These are phyloP conservation scores for Corchorus olitorius DNA, from an alignment of 345 rosid genomes.

Conservation along the genomic window DNA sequence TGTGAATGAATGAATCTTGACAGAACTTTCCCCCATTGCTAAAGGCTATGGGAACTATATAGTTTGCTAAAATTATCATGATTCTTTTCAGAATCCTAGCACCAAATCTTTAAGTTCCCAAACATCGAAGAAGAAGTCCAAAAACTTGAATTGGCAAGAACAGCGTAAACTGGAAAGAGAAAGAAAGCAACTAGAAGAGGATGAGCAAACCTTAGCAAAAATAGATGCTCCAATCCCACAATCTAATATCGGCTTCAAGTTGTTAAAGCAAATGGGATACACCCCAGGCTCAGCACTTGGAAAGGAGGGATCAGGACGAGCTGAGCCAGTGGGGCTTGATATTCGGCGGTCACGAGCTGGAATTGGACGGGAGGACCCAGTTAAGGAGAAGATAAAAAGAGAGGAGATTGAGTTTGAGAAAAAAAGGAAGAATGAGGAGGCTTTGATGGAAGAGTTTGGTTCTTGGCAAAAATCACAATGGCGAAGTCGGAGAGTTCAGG, in stretches of 20 bases:
- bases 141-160: slow-evolving; percentile 70
- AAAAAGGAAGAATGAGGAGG: slow-evolving; percentile 56
- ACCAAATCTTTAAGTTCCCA: slow-evolving; percentile 32
- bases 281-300: slow-evolving; percentile 87
- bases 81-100: slow-evolving; percentile 41
- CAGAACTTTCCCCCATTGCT: neutral
- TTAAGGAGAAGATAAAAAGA: slow-evolving; percentile 77
- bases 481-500: slow-evolving; percentile 60
- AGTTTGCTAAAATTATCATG: slow-evolving; percentile 5
- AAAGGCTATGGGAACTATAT: neutral
- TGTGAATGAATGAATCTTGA: neutral
- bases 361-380: slow-evolving; percentile 81
- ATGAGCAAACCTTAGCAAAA: slow-evolving; percentile 64
- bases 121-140: slow-evolving; percentile 67
- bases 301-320: slow-evolving; percentile 70
- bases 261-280: slow-evolving; percentile 94
- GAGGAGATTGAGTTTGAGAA: slow-evolving; percentile 65
- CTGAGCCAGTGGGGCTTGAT: slow-evolving; percentile 76
- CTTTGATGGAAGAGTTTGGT: slow-evolving; percentile 77
- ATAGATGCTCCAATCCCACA: slow-evolving; percentile 81
- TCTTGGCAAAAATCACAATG: slow-evolving; percentile 81
- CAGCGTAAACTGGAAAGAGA: slow-evolving; percentile 70
- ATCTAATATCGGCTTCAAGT: slow-evolving; percentile 84
- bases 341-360: slow-evolving; percentile 88
- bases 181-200: slow-evolving; percentile 76